Evolutionary conservation across 306 rosid genomes (phyloP), one percentile per base, ranked within the genome.

Genomic region (Corylus americana): DNA sequence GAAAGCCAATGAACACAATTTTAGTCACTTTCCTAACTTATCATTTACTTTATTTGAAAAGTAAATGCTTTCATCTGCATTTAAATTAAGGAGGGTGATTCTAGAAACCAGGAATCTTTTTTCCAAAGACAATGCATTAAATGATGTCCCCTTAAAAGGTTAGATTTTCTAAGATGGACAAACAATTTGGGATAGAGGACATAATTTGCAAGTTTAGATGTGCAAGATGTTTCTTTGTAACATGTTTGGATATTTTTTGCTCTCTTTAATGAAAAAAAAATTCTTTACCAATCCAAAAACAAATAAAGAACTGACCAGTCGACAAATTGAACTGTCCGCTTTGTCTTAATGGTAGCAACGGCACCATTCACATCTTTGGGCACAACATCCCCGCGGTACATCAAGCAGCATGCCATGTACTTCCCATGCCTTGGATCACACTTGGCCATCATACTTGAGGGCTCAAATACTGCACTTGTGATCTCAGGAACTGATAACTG

Each of bases 391-490:
- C 96, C 96, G 5, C 96, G 91, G 47, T 91, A 91, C 96, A 91
- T 91, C 77, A 91, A 79, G 83, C 96, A 91, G 76, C 96, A 91
- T 5, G 96, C 96, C 96, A 89, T 91, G 88, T 91, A 91, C 78
- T 91, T 91, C 17, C 93, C 96, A 61, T 89, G 89, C 78, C 96
- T 91, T 22, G 96, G 96, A 73, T 91, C 96, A 83, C 96, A 91
- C 84, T 91, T 91, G 61, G 82, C 93, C 96, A 91, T 91, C 93
- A 89, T 89, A 77, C 90, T 89, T 53, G 93, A 83, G 70, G 96
- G 93, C 75, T 91, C 96, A 82, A 91, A 89, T 20, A 89, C 93
- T 44, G 92, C 85, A 25, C 82, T 91, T 11, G 96, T 91, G 82
- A 91, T 91, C 87, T 91, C 96, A 2, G 93, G 90, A 71, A 91